These are phyloP conservation scores for Arthrobotrys entomopaga DNA, from an alignment of 2,329 filamentous ascomycete species.

Conservation along the genomic window DNA sequence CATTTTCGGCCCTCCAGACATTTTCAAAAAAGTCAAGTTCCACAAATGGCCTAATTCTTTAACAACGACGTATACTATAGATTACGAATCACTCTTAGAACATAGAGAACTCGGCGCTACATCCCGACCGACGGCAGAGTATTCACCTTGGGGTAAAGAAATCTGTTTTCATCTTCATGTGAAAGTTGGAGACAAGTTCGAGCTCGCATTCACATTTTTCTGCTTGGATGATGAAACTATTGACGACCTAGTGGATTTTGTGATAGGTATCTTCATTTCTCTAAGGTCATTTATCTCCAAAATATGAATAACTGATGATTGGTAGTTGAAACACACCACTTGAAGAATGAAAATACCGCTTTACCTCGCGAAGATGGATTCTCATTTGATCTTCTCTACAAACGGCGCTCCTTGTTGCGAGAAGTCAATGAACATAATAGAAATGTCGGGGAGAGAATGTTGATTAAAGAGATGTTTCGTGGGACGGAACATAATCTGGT, in stretches of 20 bases:
- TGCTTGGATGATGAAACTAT: neutral
- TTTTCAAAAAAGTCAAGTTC: neutral
- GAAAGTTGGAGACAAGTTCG: neutral
- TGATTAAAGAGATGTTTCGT: neutral
- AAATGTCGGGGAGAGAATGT: neutral
- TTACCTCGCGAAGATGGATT: neutral
- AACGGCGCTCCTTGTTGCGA: neutral
- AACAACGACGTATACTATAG: neutral
- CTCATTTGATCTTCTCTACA: constrained; percentile 7
- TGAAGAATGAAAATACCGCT: neutral
- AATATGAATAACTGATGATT: no score
- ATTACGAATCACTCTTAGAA: neutral
- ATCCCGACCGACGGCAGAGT: neutral
- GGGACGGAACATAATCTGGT: neutral
- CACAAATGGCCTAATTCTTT: neutral
- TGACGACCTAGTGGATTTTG: constrained; percentile 1
- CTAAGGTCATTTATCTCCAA: no score
- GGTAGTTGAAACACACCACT: neutral
- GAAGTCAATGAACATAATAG: constrained; percentile 2
- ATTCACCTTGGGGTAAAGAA: neutral
- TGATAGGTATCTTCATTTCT: neutral
- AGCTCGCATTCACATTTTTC: neutral
- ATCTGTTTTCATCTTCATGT: neutral
- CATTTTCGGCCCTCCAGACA: neutral
- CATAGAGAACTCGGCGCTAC: neutral